Evolutionary conservation across 768 basidiomycete genomes (phyloP), one percentile per base, ranked within the genome.

Genomic region (Leucocoprinus leucothites): DNA sequence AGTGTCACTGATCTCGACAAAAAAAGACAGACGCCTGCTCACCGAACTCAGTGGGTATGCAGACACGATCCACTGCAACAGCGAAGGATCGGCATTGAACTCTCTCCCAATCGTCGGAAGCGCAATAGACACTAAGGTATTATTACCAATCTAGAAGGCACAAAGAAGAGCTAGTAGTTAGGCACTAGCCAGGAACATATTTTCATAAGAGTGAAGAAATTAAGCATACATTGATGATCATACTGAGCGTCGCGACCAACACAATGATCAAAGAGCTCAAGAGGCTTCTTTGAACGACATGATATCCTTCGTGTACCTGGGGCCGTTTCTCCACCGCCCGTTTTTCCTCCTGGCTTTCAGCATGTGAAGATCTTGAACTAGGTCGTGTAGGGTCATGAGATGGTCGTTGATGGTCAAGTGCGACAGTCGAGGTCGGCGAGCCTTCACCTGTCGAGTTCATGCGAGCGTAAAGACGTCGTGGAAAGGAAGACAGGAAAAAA

Each of bases 31-130:
- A 7, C 6, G 47, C 7, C 8, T 31, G 47, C 64, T 28, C 42
- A 86, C 86, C 9, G 84, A 85, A 61, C 82, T 86, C 53, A 90
- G 66, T 0, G 87, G 71, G 62, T 85, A 90, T 0, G 85, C 86
- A 21, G 84, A 84, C 7, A 71, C 60, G 16, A 87, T 69, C 88
- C 88, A 90, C 52, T 89, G 82, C 1, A 89, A 71, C 26, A 79
- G 70, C 28, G 75, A 68, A 48, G 85, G 74, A 22, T 69, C 63
- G 3, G 87, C 77, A 16, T 72, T 28, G 46, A 88, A 69, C 16
- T 78, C 77, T 5, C 61, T 65, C 28, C 74, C 76, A n/a, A 86
- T 82, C 0, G 74, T 72, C 1, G 84, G 78, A 1, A 86, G 67
- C 1, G 81, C 69, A 40, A 85, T 81, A 0, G 80, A 66, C 0